Evolutionary conservation across 2,329 filamentous ascomycete species (phyloP).

Genomic region (Coniochaeta sp.): DNA sequence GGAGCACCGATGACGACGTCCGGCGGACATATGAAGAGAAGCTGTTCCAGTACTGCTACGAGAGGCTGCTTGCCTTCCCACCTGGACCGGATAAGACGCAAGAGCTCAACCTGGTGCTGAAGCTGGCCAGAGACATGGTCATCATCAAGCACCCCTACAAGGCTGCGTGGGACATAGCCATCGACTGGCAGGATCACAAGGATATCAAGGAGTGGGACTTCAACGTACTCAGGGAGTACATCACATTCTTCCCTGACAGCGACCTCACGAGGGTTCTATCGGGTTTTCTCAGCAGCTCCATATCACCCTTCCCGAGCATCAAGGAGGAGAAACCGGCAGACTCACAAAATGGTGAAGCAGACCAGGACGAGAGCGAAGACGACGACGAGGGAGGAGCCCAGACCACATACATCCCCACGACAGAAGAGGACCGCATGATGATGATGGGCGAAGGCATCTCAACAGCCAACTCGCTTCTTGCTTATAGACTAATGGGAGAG

Average conservation of each 20-base stretch:
- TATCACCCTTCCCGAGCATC: conserved; percentile 69
- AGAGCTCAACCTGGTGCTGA: conserved; percentile 67
- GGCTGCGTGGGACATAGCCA: conserved; percentile 81
- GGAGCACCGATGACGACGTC: conserved; percentile 79
- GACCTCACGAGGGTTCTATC: conserved; percentile 77
- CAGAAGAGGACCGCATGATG: conserved; percentile 70
- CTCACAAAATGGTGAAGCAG: conserved; percentile 31
- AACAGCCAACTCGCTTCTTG: conserved; percentile 65
- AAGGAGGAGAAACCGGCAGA: conserved; percentile 13
- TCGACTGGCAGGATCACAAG: conserved; percentile 83
- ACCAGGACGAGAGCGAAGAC: conserved; percentile 49
- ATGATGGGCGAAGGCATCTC: conserved; percentile 72
- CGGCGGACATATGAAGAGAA: conserved; percentile 87
- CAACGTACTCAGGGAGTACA: conserved; percentile 72
- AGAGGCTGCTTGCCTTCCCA: conserved; percentile 64
- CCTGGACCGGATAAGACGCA: conserved; percentile 55
- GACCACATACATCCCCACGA: conserved; percentile 51
- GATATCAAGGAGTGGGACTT: conserved; percentile 71
- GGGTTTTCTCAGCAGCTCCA: conserved; percentile 72
- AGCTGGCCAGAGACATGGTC: conserved; percentile 85
- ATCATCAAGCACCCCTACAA: conserved; percentile 88
- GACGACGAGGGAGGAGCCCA: conserved; percentile 50
- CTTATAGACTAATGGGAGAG: conserved; percentile 74
- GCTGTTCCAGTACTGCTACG: conserved; percentile 72
- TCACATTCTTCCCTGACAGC: conserved; percentile 73